These are phyloP conservation scores for Paraphoma sp. DNA, from an alignment of 2,329 filamentous ascomycete species.

Conservation along the genomic window DNA sequence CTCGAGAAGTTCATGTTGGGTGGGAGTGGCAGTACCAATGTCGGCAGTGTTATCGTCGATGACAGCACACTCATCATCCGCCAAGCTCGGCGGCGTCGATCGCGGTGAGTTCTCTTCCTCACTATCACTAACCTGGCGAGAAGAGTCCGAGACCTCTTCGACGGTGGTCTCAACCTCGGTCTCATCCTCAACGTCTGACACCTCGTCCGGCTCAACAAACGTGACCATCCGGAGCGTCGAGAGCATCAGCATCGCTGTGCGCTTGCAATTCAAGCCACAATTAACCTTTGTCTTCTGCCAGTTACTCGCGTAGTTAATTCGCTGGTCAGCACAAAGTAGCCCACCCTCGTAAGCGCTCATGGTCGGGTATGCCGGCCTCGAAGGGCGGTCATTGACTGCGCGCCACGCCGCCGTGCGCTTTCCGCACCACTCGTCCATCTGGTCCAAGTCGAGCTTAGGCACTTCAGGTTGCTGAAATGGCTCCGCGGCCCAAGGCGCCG, in stretches of 20 bases:
- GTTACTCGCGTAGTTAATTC: background rate
- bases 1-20: background rate
- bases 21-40: background rate
- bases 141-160: background rate
- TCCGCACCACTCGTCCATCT: background rate
- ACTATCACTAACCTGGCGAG: background rate
- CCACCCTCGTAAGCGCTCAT: background rate
- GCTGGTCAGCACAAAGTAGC: background rate
- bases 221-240: background rate
- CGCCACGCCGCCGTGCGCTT: background rate
- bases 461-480: background rate
- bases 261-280: background rate
- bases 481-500: background rate
- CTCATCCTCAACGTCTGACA: background rate
- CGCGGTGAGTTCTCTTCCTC: background rate
- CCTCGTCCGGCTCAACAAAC: background rate
- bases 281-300: background rate
- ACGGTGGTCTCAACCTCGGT: background rate
- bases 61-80: background rate
- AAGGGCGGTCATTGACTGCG: background rate
- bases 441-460: background rate
- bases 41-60: background rate
- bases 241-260: background rate
- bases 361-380: background rate
- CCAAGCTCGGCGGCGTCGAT: background rate